phyloP scores from a whole-genome alignment of 345 rosid genomes.

The Tarenaya hassleriana region DNA sequence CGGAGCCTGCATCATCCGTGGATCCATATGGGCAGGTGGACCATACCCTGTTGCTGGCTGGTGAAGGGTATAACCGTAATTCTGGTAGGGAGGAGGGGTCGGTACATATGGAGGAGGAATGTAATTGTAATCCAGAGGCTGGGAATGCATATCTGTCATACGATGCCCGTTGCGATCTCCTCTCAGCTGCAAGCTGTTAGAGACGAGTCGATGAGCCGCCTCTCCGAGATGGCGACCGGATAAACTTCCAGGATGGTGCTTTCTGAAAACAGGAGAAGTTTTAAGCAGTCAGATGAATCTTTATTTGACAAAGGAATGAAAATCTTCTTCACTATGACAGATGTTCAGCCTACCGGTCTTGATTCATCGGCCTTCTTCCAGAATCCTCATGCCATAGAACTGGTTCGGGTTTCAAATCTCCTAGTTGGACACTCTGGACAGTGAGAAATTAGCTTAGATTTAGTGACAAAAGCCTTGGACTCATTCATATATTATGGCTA shows the following conservation, averaged over 20 bases:
- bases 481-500: too few species aligned
- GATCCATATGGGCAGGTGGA: conserved; percentile 19
- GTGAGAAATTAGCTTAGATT: conserved; percentile 2
- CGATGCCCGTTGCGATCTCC: conserved; percentile 32
- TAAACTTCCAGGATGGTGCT: conserved; percentile 47
- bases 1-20: conserved; percentile 17
- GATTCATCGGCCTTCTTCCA: conserved; percentile 54
- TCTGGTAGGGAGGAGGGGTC: conserved; percentile 22
- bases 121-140: conserved; percentile 29
- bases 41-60: neutral
- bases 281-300: neutral
- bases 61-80: neutral
- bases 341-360: conserved; percentile 24
- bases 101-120: conserved; percentile 27
- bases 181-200: conserved; percentile 56
- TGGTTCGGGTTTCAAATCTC: conserved; percentile 70
- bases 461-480: neutral
- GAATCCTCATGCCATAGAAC: conserved; percentile 87
- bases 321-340: neutral
- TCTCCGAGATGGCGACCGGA: conserved; percentile 75
- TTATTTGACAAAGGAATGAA: neutral
- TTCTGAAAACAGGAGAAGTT: conserved; percentile 35
- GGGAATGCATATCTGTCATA: conserved; percentile 27
- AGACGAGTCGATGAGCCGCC: conserved; percentile 70
- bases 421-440: conserved; percentile 49